A percentile compares a stretch with the other conserved stretches of the same genome.
Evolutionary conservation across 2,329 filamentous ascomycete species (phyloP).

Genomic region (Pseudogymnoascus pannorum): DNA sequence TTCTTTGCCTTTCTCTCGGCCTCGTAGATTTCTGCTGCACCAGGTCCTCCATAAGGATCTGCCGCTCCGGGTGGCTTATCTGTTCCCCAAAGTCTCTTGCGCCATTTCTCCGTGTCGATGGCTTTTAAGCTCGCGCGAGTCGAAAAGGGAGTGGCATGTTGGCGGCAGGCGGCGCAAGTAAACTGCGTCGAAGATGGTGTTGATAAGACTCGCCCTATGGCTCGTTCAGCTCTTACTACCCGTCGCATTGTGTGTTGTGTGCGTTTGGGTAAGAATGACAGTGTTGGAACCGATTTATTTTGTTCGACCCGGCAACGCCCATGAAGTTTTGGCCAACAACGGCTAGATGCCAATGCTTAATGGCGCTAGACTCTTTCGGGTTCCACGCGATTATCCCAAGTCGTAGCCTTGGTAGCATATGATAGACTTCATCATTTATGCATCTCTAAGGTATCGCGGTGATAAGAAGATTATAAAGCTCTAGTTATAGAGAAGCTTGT

Average conservation of each 20-base stretch:
- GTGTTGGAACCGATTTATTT: neutral
- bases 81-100: conserved; percentile 42
- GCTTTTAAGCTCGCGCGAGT: conserved; percentile 20
- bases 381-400: neutral
- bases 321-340: conserved; percentile 7
- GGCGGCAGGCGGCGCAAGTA: conserved; percentile 23
- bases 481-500: neutral
- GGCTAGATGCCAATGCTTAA: neutral
- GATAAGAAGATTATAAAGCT: neutral
- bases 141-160: conserved; percentile 24
- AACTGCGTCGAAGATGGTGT: neutral
- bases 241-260: conserved; percentile 5
- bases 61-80: conserved; percentile 40
- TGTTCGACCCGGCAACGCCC: neutral
- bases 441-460: neutral
- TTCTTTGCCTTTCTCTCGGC: conserved; percentile 21
- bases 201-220: neutral
- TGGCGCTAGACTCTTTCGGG: neutral
- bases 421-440: neutral
- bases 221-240: conserved; percentile 1
- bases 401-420: conserved; percentile 6
- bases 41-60: conserved; percentile 40
- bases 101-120: conserved; percentile 36
- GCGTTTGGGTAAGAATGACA: neutral
- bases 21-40: conserved; percentile 20